Evolutionary conservation across 2,329 filamentous ascomycete genomes (phyloP).

Genomic region (Botryosphaeria dothidea): DNA sequence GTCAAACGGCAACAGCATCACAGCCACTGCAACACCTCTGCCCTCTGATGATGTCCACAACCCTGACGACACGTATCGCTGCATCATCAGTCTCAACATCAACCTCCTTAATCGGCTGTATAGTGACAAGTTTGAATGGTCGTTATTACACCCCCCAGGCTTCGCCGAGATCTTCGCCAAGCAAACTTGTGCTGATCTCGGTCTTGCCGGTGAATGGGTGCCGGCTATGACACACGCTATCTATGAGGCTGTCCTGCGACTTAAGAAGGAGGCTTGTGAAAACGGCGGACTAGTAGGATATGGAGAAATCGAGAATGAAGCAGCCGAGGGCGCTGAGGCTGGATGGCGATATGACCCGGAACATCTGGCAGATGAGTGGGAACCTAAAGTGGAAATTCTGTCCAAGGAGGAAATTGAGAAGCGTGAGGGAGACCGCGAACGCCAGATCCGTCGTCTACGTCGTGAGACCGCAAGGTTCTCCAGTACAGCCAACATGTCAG

Average conservation of each 20-base stretch:
- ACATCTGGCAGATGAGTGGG: conserved; percentile 65
- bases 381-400: conserved; percentile 58
- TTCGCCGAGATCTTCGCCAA: conserved; percentile 91
- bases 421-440: conserved; percentile 88
- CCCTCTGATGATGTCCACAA: conserved; percentile 75
- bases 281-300: conserved; percentile 78
- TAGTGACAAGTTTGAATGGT: conserved; percentile 98
- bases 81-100: conserved; percentile 86
- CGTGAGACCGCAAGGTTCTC: conserved; percentile 92
- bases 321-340: conserved; percentile 76
- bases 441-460: conserved; percentile 81
- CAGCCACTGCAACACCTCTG: conserved; percentile 66
- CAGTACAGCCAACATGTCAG: conserved; percentile 77
- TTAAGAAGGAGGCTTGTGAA: conserved; percentile 97
- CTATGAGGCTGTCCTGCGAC: conserved; percentile 86
- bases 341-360: conserved; percentile 97
- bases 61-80: conserved; percentile 92
- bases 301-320: conserved; percentile 84
- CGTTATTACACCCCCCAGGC: conserved; percentile 84
- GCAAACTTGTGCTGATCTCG: conserved; percentile 88
- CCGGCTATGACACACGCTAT: conserved; percentile 94
- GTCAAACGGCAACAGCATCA: conserved; percentile 45
- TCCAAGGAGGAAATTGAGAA: conserved; percentile 98
- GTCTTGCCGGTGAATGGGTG: conserved; percentile 88
- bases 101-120: conserved; percentile 90